phyloP scores from a whole-genome alignment of 805 yeast genomes.

The Scheffersomyces stipitis region DNA sequence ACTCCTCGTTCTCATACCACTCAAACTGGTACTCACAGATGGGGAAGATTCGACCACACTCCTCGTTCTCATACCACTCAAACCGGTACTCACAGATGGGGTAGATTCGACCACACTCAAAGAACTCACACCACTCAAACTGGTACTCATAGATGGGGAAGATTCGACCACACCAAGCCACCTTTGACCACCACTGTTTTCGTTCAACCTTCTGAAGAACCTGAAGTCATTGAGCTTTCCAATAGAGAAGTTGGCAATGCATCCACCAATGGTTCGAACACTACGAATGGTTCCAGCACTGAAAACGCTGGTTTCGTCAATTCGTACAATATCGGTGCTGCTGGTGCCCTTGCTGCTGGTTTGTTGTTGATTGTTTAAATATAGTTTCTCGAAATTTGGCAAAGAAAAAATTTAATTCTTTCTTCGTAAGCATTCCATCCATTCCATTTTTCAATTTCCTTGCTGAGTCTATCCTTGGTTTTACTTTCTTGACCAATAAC shows the following conservation, averaged over 20 bases:
- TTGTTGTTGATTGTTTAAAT: constrained; percentile 44
- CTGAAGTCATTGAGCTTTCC: constrained; percentile 3
- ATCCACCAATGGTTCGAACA: constrained; percentile 17
- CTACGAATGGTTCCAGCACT: constrained; percentile 19
- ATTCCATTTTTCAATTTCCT: too few relatives aligned
- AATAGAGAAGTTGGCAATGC: constrained; percentile 12
- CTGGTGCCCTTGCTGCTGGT: constrained; percentile 52
- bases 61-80: constrained; percentile 11
- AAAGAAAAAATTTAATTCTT: too few relatives aligned
- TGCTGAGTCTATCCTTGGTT: too few relatives aligned
- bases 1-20: too few relatives aligned
- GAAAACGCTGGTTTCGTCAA: constrained; percentile 21
- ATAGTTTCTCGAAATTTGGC: too few relatives aligned
- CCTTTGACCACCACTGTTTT: constrained; percentile 38
- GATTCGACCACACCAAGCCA: constrained; percentile 36
- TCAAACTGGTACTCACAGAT: constrained; percentile 59
- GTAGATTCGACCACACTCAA: constrained; percentile 38
- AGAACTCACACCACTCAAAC: constrained; percentile 27
- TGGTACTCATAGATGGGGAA: constrained; percentile 35
- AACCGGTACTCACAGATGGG: constrained; percentile 28
- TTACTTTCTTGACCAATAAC: too few relatives aligned
- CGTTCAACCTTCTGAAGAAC: constrained; percentile 16
- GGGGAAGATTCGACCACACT: constrained; percentile 58
- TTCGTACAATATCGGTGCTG: constrained; percentile 29
- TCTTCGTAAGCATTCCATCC: too few relatives aligned